Base-by-base conservation (phyloP, 2,329 filamentous ascomycete genomes). In the Cordyceps farinosa region DNA sequence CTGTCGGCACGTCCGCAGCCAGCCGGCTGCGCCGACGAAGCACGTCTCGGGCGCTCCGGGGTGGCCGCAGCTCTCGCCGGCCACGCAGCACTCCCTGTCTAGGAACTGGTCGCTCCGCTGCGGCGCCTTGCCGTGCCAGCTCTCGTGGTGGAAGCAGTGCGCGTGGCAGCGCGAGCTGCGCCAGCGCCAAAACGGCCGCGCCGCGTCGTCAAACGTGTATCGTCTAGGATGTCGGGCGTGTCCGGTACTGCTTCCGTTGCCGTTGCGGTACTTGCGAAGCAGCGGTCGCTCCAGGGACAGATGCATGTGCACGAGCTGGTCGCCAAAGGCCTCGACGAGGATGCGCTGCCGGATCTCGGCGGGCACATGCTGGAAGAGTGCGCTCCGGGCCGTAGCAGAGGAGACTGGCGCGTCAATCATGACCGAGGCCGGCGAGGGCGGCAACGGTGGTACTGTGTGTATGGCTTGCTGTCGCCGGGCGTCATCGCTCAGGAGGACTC, bases 161-260 rank as follows among this genome's bases (percentile, higher is more conserved):
- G 34, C 50, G 27, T 59, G 56, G 47, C 56, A 59, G 15, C 11
- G 13, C 11, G 56, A 51, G 56, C 56, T 59, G 27, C 56, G 56
- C 56, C 56, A 59, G 56, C 47, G 32, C 56, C 56, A 59, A 36
- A 36, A 38, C 42, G 55, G 55, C 30, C 11, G 55, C 13, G 55
- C 55, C n/a, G 32, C 42, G 3, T 15, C 17, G 30, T 58, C 55
- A 15, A 34, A 58, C 32, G 29, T 11, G 54, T 36, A 11, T 8
- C 22, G 44, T 2, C 32, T 42, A 2, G 54, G 54, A 5, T 40
- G 55, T 2, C 55, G 6, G 17, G 30, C 44, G 42, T 58, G 44
- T 17, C 32, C 15, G 15, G 29, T 47, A 32, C 42, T 17, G 44
- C 44, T 17, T 11, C 42, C n/a, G 42, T 9, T n/a, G 42, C 42